phyloP scores from a whole-genome alignment of 2,329 filamentous ascomycete species.

The Pseudogymnoascus sp. region DNA sequence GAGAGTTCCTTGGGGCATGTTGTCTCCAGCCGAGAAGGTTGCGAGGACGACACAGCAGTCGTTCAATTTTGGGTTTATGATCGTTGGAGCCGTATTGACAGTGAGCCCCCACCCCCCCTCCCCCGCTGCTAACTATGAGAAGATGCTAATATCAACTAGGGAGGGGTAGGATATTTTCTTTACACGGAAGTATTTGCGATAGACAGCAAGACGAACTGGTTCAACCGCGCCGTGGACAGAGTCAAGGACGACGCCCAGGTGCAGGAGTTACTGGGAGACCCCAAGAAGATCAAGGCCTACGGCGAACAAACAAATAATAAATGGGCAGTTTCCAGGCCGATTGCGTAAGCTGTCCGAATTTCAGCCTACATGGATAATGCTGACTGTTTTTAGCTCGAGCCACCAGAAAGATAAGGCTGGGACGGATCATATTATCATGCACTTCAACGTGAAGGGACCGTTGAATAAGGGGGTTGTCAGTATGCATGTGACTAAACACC shows the following conservation, averaged over 20 bases:
- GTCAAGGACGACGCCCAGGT: constrained; percentile 67
- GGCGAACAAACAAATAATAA: constrained; percentile 75
- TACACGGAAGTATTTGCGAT: constrained; percentile 77
- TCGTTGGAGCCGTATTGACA: constrained; percentile 67
- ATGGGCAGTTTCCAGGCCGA: constrained; percentile 61
- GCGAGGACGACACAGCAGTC: constrained; percentile 82
- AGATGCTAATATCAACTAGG: constrained; percentile 36
- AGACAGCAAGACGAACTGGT: constrained; percentile 77
- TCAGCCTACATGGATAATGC: constrained; percentile 15
- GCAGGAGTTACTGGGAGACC: constrained; percentile 63
- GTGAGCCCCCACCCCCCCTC: constrained; percentile 36
- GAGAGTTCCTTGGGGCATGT: constrained; percentile 67
- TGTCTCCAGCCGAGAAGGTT: constrained; percentile 69
- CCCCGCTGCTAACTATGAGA: not conserved
- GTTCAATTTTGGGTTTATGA: constrained; percentile 74
- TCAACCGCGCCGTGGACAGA: constrained; percentile 76
- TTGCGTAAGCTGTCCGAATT: constrained; percentile 39
- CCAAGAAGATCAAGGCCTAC: constrained; percentile 67
- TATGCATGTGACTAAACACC: constrained; percentile 66
- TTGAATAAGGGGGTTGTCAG: constrained; percentile 63
- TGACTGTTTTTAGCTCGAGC: constrained; percentile 45
- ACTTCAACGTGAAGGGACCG: constrained; percentile 80
- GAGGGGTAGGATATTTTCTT: constrained; percentile 67
- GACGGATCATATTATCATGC: constrained; percentile 72
- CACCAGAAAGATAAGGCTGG: constrained; percentile 64